phyloP scores from a whole-genome alignment of 768 basidiomycete genomes.

The Nevesoporus exiguus region DNA sequence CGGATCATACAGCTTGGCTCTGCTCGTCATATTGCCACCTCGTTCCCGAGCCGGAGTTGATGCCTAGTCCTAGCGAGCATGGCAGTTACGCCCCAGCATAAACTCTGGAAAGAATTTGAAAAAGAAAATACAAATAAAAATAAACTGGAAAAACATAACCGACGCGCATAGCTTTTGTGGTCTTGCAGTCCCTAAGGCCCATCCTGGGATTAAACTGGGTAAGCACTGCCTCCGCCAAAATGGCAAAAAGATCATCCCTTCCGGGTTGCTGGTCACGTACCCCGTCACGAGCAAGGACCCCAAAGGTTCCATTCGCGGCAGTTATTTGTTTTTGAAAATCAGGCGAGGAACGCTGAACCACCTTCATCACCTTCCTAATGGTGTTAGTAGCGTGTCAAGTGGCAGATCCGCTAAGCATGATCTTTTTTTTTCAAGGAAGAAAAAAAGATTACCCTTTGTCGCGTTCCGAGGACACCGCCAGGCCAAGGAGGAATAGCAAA shows the following conservation, averaged over 20 bases:
- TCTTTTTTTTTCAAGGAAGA: background rate
- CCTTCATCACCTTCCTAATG: slow-evolving; percentile 15
- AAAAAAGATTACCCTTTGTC: slow-evolving; percentile 3
- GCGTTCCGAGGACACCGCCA: slow-evolving; percentile 17
- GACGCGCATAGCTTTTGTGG: background rate
- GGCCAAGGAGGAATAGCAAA: slow-evolving; percentile 1
- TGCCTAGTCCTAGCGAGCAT: slow-evolving; percentile 4
- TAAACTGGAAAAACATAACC: slow-evolving; percentile 1
- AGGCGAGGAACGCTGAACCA: slow-evolving; percentile 13
- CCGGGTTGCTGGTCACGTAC: slow-evolving; percentile 9
- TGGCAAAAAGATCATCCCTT: slow-evolving; percentile 17
- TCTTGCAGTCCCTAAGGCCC: background rate
- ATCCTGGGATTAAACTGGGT: background rate
- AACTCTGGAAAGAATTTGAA: slow-evolving; percentile 5
- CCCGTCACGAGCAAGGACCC: slow-evolving; percentile 12
- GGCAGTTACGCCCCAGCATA: slow-evolving; percentile 3
- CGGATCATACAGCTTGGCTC: slow-evolving; percentile 16
- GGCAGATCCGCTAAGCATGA: slow-evolving; percentile 9
- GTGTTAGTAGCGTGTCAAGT: slow-evolving; percentile 18
- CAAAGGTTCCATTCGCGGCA: slow-evolving; percentile 12
- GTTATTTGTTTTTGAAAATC: slow-evolving; percentile 16
- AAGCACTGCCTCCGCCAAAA: slow-evolving; percentile 22
- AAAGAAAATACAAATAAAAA: too few relatives aligned
- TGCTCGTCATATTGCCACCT: slow-evolving; percentile 4
- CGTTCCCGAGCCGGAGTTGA: background rate